phyloP scores from a whole-genome alignment of 225 moss, liverwort and hornwort species.

The Marchantia paleacea region DNA sequence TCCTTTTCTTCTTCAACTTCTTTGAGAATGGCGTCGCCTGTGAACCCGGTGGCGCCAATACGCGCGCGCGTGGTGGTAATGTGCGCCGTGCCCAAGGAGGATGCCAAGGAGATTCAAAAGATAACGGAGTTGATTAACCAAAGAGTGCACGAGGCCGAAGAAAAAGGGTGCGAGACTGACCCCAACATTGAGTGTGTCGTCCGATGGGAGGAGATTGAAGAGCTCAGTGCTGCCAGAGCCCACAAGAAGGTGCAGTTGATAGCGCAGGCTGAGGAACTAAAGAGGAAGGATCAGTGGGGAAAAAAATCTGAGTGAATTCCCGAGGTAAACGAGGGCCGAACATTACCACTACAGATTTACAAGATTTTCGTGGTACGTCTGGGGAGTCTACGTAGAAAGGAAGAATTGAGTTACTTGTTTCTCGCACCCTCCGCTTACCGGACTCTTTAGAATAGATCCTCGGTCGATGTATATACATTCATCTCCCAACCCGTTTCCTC shows the following conservation, averaged over 20 bases:
- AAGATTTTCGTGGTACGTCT: too few species aligned
- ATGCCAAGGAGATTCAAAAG: conserved; percentile 53
- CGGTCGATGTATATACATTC: too few species aligned
- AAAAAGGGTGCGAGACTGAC: conserved; percentile 20
- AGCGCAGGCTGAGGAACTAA: too few species aligned
- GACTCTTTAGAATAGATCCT: too few species aligned
- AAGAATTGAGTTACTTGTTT: too few species aligned
- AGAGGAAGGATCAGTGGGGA: too few species aligned
- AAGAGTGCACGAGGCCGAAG: neutral
- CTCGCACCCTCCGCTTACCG: too few species aligned
- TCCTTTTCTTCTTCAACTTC: neutral
- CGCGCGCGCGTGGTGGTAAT: neutral
- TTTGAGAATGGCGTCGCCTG: conserved; percentile 2
- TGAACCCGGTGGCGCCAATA: neutral
- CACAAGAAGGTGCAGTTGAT: conserved; percentile 30
- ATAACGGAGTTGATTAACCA: conserved; percentile 18
- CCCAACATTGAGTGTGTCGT: conserved; percentile 50
- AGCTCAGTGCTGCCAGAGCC: conserved; percentile 33
- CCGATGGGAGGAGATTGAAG: conserved; percentile 68
- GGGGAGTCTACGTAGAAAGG: too few species aligned
- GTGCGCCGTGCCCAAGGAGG: conserved; percentile 11
- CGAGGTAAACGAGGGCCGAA: too few species aligned
- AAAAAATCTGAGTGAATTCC: too few species aligned
- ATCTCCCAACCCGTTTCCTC: too few species aligned
- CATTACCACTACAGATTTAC: too few species aligned